These are phyloP conservation scores for Inga leiocalycina DNA, from an alignment of 306 rosid genomes.

Conservation along the genomic window DNA sequence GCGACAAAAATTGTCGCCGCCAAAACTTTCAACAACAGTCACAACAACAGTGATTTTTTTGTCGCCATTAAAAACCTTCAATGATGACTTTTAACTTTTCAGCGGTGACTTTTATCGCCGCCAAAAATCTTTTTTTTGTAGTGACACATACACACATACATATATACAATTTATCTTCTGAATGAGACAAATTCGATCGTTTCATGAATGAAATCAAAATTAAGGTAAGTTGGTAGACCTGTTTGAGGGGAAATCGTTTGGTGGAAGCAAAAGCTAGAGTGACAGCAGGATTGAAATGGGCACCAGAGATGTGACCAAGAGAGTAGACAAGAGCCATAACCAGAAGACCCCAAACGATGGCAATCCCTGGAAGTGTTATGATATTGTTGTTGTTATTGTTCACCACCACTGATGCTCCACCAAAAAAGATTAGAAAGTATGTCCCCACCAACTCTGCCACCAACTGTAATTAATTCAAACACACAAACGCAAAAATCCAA, in stretches of 20 bases:
- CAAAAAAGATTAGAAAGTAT: conserved; percentile 76
- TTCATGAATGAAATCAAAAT: not conserved
- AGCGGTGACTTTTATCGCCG: too few relatives aligned
- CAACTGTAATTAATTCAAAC: conserved; percentile 39
- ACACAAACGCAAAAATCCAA: not conserved
- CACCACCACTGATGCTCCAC: conserved; percentile 74
- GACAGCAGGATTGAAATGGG: conserved; percentile 91
- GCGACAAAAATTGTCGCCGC: too few relatives aligned
- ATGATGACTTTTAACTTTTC: too few relatives aligned
- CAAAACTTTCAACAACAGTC: too few relatives aligned
- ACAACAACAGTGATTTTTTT: too few relatives aligned
- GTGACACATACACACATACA: too few relatives aligned
- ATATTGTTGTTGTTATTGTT: conserved; percentile 41
- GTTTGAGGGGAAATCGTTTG: conserved; percentile 61
- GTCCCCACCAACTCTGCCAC: conserved; percentile 83
- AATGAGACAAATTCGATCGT: too few relatives aligned
- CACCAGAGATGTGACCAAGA: conserved; percentile 90
- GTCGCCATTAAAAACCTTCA: too few relatives aligned
- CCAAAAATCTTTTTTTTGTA: too few relatives aligned
- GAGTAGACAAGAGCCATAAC: conserved; percentile 71
- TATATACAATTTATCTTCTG: too few relatives aligned
- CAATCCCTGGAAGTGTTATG: conserved; percentile 68
- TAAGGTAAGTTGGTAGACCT: conserved; percentile 46
- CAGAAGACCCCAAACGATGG: conserved; percentile 73
- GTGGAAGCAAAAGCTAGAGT: conserved; percentile 78